A percentile compares a stretch with the other conserved stretches of the same genome.
Conservation (phyloP, 2,329 filamentous ascomycete species). For the Colletotrichum magnum region DNA sequence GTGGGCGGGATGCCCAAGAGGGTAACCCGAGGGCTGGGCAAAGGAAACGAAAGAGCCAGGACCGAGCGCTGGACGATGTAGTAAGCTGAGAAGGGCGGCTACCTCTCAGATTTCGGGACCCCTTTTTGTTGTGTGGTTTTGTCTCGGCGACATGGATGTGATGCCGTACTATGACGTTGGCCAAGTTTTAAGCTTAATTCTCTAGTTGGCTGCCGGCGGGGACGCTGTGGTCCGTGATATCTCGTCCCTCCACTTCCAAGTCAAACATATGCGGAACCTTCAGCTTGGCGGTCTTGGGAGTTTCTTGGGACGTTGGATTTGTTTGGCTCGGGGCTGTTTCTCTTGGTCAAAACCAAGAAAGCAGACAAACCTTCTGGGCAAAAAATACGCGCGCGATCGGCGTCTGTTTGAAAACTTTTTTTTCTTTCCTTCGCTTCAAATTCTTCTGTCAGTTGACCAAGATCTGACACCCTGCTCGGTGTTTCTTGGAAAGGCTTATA, state of each 20-base stretch:
- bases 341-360: not conserved
- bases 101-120: not conserved
- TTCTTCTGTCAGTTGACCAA: too few relatives aligned
- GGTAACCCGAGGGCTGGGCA: slow-evolving; percentile 36
- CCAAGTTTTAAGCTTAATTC: slow-evolving; percentile 41
- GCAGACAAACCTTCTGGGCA: not conserved
- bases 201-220: slow-evolving; percentile 29
- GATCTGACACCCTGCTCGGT: not conserved
- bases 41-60: not conserved
- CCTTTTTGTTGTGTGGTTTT: slow-evolving; percentile 16
- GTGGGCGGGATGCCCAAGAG: slow-evolving; percentile 31
- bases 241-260: slow-evolving; percentile 35
- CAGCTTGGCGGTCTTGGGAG: slow-evolving; percentile 25
- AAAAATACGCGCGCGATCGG: slow-evolving; percentile 13
- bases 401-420: not conserved
- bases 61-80: not conserved
- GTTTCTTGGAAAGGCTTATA: not conserved
- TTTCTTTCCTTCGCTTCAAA: too few relatives aligned
- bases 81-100: slow-evolving; percentile 5
- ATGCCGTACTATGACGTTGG: slow-evolving; percentile 34
- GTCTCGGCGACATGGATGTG: slow-evolving; percentile 36
- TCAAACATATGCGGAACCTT: slow-evolving; percentile 25
- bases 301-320: not conserved
- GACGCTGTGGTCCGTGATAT: slow-evolving; percentile 15
- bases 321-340: not conserved